These are phyloP conservation scores for Blastocystis sp. DNA, from an alignment of 352 stramenopile genomes.

Conservation along the genomic window DNA sequence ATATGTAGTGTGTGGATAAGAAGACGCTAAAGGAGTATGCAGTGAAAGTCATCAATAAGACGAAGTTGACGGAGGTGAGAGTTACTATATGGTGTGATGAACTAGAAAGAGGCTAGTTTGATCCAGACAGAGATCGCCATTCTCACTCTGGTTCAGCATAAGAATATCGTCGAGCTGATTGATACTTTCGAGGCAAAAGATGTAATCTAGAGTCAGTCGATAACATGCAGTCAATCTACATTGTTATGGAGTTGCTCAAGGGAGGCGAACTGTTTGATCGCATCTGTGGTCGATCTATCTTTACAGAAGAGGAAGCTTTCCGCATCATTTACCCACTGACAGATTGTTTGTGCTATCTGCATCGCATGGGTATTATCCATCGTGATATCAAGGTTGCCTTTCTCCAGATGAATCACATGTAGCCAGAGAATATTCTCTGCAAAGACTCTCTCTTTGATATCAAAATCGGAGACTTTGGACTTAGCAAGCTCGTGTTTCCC, in stretches of 20 bases:
- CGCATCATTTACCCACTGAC: constrained; percentile 77
- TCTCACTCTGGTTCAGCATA: constrained; percentile 77
- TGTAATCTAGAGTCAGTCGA: not conserved
- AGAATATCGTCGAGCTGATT: constrained; percentile 66
- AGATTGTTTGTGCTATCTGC: constrained; percentile 80
- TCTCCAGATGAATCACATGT: not conserved
- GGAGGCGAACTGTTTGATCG: constrained; percentile 93
- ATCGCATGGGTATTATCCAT: constrained; percentile 81
- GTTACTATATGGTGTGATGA: not conserved
- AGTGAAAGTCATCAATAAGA: constrained; percentile 86
- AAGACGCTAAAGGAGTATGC: constrained; percentile 70
- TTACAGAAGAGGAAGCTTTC: constrained; percentile 79
- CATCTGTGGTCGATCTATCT: constrained; percentile 79
- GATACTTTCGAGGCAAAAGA: constrained; percentile 83
- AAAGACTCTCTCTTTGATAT: constrained; percentile 67
- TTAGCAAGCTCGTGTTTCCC: constrained; percentile 82
- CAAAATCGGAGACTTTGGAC: constrained; percentile 80
- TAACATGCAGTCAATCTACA: constrained; percentile 80
- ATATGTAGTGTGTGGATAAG: constrained; percentile 65
- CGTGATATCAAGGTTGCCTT: constrained; percentile 64
- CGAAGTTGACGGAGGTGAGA: constrained; percentile 70
- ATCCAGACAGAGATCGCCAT: constrained; percentile 85
- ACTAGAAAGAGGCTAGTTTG: constrained; percentile 75
- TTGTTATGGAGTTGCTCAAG: constrained; percentile 90
- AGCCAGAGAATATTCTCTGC: constrained; percentile 76